phyloP scores from a whole-genome alignment of 768 basidiomycete genomes.

The Mycena indigotica region DNA sequence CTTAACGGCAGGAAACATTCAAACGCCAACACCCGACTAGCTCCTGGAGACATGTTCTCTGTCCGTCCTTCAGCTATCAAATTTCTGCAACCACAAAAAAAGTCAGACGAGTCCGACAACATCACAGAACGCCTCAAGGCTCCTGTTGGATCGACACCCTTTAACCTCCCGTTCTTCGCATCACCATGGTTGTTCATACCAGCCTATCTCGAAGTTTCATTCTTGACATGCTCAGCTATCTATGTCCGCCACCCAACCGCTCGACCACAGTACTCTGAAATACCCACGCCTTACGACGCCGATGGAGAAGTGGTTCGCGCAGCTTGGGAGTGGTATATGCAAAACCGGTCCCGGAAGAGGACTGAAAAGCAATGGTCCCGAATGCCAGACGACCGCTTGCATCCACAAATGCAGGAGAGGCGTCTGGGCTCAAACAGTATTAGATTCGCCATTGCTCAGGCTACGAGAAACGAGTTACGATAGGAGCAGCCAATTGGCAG shows the following conservation, averaged over 20 bases:
- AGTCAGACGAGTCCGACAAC: slow-evolving; percentile 35
- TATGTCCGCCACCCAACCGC: slow-evolving; percentile 97
- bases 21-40: slow-evolving; percentile 83
- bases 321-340: slow-evolving; percentile 95
- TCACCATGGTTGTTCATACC: slow-evolving; percentile 94
- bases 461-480: not conserved
- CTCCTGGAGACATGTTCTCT: slow-evolving; percentile 93
- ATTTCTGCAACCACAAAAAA: slow-evolving; percentile 53
- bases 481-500: not conserved
- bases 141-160: slow-evolving; percentile 55
- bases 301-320: slow-evolving; percentile 91
- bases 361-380: slow-evolving; percentile 62
- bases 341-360: slow-evolving; percentile 66
- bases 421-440: slow-evolving; percentile 16
- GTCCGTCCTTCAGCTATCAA: slow-evolving; percentile 81
- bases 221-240: slow-evolving; percentile 84
- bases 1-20: slow-evolving; percentile 90
- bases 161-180: slow-evolving; percentile 84
- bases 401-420: slow-evolving; percentile 35
- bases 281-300: slow-evolving; percentile 94
- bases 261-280: slow-evolving; percentile 92
- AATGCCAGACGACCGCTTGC: slow-evolving; percentile 67
- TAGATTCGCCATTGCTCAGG: slow-evolving; percentile 7
- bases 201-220: slow-evolving; percentile 84
- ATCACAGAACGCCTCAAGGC: slow-evolving; percentile 14